Evolutionary conservation across 2,329 filamentous ascomycete genomes (phyloP), one percentile per base, ranked within the genome.

Genomic region (Aspergillus aculeatus): DNA sequence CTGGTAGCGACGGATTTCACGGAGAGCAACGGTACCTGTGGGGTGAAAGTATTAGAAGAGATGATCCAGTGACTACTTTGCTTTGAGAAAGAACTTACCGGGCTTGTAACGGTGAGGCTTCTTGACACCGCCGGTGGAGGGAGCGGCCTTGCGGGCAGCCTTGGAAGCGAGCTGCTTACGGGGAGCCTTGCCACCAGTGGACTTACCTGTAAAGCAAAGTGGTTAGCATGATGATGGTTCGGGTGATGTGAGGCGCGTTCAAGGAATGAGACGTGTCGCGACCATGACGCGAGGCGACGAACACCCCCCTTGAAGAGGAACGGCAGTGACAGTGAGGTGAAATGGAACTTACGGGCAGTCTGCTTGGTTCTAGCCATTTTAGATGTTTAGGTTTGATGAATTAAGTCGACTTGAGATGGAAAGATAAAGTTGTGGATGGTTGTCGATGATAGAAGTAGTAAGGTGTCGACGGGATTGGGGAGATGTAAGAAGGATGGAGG

Each of bases 131-230:
- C 94, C 95, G 79, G 95, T 98, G 66, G 92, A 96, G 72, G 95
- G 95, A 64, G 95, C 94, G 73, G 89, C 92, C 89, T 99, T 99
- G 84, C 95, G 93, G 75, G 95, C 94, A 70, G 94, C 95, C 91
- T 97, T 97, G 86, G 93, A 96, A 73, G 94, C 94, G 77, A 98
- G 92, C 88, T 97, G 93, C 91, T 99, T 99, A 82, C 86, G 84
- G 71, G 86, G 86, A 75, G 86, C 86, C 81, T 89, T 89, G 83
- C 86, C 86, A 87, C 86, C 86, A 78, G 85, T 87, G 77, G 84
- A 87, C 83, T 96, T 89, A 80, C 86, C 86, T 86, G 74, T 78
- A 49, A 7, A 44, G 61, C 62, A 64, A 62, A 65, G 71, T 65
- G 73, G 71, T 67, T 53, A 67, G 58, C 38, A 44, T 58, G 49